A percentile compares a stretch with the other conserved stretches of the same genome.
Evolutionary conservation across 176 grass and related monocot genomes (phyloP).

Genomic region (Saccharum spontaneum): DNA sequence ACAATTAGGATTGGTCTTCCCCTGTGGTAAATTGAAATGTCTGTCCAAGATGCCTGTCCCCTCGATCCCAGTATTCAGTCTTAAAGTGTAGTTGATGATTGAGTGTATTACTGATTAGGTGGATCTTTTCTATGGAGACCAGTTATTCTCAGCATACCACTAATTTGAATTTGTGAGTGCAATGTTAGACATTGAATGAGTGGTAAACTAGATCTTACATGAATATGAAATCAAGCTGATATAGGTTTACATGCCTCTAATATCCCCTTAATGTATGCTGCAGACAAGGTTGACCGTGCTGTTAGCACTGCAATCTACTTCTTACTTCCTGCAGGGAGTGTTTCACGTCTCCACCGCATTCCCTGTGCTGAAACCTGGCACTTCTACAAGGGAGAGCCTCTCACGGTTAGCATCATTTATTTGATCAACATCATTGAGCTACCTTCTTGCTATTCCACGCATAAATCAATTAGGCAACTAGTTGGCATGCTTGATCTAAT

Average conservation of each 20-base stretch:
- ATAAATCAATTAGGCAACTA: background rate
- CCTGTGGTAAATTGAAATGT: background rate
- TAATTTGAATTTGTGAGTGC: background rate
- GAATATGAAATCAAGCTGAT: background rate
- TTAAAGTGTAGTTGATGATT: background rate
- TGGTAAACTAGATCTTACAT: background rate
- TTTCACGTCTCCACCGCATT: slow-evolving; percentile 90
- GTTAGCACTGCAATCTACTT: slow-evolving; percentile 95
- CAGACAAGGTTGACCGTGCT: slow-evolving; percentile 87
- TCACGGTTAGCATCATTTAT: slow-evolving; percentile 54
- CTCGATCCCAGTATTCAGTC: background rate
- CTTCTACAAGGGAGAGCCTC: slow-evolving; percentile 96
- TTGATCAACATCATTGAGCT: background rate
- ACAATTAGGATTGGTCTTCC: slow-evolving; percentile 8
- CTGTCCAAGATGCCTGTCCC: background rate
- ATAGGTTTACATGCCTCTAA: slow-evolving; percentile 19
- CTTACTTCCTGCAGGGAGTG: slow-evolving; percentile 70
- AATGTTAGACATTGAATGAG: background rate
- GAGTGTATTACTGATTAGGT: background rate
- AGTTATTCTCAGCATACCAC: background rate
- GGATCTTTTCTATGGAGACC: background rate
- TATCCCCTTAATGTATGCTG: slow-evolving; percentile 3
- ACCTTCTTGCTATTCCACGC: background rate
- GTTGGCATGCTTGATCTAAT: slow-evolving; percentile 12
- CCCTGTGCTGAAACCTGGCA: slow-evolving; percentile 98